Conservation (phyloP, 257 asterid species). For the Ilex asprella region DNA sequence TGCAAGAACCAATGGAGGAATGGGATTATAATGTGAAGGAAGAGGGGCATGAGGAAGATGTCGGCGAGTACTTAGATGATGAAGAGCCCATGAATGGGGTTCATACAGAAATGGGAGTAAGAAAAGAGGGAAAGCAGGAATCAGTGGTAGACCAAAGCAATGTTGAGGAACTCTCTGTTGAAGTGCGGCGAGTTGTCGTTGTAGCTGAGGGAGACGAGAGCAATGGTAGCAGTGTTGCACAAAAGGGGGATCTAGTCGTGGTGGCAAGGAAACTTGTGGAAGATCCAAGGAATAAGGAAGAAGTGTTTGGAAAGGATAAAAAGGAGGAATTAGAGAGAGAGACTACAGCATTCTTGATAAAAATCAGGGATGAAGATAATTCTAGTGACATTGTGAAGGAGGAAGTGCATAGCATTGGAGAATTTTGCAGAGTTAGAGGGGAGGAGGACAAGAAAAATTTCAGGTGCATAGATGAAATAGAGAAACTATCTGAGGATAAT, state of each 20-base stretch:
- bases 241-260: conserved; percentile 7
- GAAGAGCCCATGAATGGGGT: conserved; percentile 1
- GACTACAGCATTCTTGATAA: conserved; percentile 14
- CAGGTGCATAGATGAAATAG: background rate
- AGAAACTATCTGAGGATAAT: background rate
- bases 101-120: background rate
- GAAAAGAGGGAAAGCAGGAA: conserved; percentile 4
- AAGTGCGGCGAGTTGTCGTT: conserved; percentile 3
- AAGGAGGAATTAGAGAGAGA: conserved; percentile 1
- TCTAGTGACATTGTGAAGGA: conserved; percentile 9
- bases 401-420: conserved; percentile 2
- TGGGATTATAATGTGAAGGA: conserved; percentile 2
- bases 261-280: conserved; percentile 5
- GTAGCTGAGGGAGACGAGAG: conserved; percentile 1
- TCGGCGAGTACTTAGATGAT: conserved; percentile 9
- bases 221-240: conserved; percentile 1
- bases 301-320: background rate
- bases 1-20: background rate
- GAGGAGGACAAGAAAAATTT: conserved; percentile 9
- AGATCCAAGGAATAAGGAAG: background rate
- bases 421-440: background rate
- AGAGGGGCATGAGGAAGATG: conserved; percentile 17
- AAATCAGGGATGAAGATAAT: conserved; percentile 9
- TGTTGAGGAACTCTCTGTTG: conserved; percentile 12
- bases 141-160: conserved; percentile 1